These are phyloP conservation scores for Fusarium lateritium DNA, from an alignment of 2,329 filamentous ascomycete genomes.

Conservation along the genomic window DNA sequence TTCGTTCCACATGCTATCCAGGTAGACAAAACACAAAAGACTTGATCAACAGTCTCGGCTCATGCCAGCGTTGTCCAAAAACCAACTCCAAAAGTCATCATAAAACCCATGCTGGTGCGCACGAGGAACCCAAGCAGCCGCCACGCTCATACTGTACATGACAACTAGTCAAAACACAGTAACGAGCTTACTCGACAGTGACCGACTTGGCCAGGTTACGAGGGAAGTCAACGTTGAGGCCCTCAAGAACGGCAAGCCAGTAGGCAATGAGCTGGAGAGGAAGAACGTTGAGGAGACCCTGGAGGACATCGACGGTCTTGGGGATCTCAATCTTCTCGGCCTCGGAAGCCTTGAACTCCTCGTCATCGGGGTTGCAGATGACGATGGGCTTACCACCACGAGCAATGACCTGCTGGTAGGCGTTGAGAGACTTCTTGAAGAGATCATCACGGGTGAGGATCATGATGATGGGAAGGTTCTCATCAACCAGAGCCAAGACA, in stretches of 20 bases:
- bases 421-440: constrained; percentile 99
- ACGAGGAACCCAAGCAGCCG: constrained; percentile 36
- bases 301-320: constrained; percentile 93
- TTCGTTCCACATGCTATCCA: constrained; percentile 43
- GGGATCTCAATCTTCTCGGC: constrained; percentile 98
- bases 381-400: constrained; percentile 97
- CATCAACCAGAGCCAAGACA: constrained; percentile 95
- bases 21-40: constrained; percentile 42
- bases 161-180: constrained; percentile 34
- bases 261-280: constrained; percentile 98
- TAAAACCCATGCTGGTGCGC: constrained; percentile 41
- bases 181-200: constrained; percentile 86
- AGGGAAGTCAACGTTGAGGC: constrained; percentile 97
- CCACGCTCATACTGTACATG: constrained; percentile 42
- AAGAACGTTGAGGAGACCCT: constrained; percentile 98
- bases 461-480: constrained; percentile 99
- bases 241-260: constrained; percentile 97
- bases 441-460: constrained; percentile 96
- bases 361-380: constrained; percentile 93
- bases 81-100: constrained; percentile 51
- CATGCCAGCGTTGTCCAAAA: constrained; percentile 49
- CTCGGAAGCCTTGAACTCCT: constrained; percentile 89
- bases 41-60: constrained; percentile 41
- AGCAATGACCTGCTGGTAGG: constrained; percentile 99
- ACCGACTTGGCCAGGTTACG: constrained; percentile 99